Conservation (phyloP, 495 filamentous ascomycete species). For the Lasiosphaeris hirsuta region DNA sequence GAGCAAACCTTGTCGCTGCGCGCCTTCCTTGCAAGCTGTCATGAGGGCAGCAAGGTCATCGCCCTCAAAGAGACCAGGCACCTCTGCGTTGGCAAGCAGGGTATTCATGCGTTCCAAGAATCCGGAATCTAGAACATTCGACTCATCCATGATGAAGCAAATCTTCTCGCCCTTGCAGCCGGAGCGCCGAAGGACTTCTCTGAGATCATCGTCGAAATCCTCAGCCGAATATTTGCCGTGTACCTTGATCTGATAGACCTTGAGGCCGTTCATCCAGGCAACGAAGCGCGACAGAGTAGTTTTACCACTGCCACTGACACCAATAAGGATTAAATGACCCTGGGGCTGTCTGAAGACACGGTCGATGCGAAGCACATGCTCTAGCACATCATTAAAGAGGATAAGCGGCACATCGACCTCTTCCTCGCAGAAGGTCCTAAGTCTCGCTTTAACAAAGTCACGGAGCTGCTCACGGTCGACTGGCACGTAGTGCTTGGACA, state of each 20-base stretch:
- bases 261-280: conserved; percentile 99
- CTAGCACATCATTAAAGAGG: conserved; percentile 95
- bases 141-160: conserved; percentile 99
- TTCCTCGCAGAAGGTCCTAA: conserved; percentile 98
- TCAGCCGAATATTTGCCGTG: conserved; percentile 98
- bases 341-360: conserved; percentile 98
- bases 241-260: conserved; percentile 99
- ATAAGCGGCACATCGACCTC: conserved; percentile 98
- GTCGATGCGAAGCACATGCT: conserved; percentile 97
- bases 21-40: conserved; percentile 97
- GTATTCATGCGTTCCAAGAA: conserved; percentile 99
- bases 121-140: conserved; percentile 95
- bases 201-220: conserved; percentile 96
- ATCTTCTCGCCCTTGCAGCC: conserved; percentile 99
- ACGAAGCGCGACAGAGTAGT: conserved; percentile 97
- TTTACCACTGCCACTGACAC: conserved; percentile 97
- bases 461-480: conserved; percentile 91
- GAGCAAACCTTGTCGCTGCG: conserved; percentile 89
- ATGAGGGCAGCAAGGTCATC: conserved; percentile 94
- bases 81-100: conserved; percentile 93
- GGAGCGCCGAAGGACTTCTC: conserved; percentile 86
- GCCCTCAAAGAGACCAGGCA: conserved; percentile 95
- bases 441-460: conserved; percentile 94
- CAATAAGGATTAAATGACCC: conserved; percentile 96
- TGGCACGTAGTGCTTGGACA: conserved; percentile 97